Percentiles rank a stretch among this genome's conserved stretches.
Evolutionary conservation across 2,329 filamentous ascomycete genomes (phyloP).

Genomic region (Cladophialophora psammophila): DNA sequence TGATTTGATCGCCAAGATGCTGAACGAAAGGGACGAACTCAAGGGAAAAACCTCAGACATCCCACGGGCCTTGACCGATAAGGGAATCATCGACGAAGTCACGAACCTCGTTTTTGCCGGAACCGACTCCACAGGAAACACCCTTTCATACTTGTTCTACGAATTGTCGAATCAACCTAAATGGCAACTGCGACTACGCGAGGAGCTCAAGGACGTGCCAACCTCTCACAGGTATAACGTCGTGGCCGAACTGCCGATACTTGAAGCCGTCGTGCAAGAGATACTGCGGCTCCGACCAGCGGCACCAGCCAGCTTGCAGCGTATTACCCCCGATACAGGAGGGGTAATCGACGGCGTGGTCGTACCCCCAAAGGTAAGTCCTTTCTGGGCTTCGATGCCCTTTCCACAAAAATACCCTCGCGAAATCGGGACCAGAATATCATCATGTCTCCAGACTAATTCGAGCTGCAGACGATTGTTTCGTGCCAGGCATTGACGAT

Average conservation of each 20-base stretch:
- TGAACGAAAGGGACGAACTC: too few species aligned
- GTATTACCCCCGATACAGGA: background rate
- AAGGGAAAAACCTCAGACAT: too few species aligned
- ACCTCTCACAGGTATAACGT: background rate
- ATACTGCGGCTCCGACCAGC: background rate
- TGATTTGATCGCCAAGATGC: too few species aligned
- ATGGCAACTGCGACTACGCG: slow-evolving; percentile 43
- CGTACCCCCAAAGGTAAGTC: background rate
- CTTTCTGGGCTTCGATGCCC: background rate
- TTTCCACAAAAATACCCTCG: background rate
- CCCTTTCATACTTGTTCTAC: slow-evolving; percentile 47
- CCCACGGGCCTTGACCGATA: slow-evolving; percentile 1
- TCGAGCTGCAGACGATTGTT: background rate
- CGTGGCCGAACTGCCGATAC: background rate
- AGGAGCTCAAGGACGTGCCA: slow-evolving; percentile 33
- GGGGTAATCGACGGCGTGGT: background rate
- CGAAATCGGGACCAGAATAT: too few species aligned
- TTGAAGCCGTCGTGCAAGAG: slow-evolving; percentile 3
- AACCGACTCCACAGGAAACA: slow-evolving; percentile 19
- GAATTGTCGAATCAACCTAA: slow-evolving; percentile 44
- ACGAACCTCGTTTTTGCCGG: slow-evolving; percentile 9
- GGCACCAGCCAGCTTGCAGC: background rate
- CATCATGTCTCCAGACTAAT: too few species aligned
- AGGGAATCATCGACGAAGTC: slow-evolving; percentile 5
- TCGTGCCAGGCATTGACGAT: background rate